A percentile compares a stretch with the other conserved stretches of the same genome.
phyloP scores from a whole-genome alignment of 2,329 filamentous ascomycete species.

The Chaetomium strumarium region DNA sequence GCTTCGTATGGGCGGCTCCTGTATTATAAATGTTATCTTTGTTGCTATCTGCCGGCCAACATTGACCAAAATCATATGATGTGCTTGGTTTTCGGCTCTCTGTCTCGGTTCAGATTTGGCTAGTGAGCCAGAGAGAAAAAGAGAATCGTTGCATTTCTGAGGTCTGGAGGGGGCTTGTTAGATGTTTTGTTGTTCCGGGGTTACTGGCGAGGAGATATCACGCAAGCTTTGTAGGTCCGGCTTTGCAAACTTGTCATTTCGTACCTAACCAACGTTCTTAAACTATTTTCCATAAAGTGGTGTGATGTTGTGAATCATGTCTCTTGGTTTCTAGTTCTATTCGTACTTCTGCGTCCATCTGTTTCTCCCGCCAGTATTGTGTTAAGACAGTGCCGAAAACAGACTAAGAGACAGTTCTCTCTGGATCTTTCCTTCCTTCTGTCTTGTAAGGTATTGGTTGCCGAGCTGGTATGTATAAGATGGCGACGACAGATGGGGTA shows the following conservation, averaged over 20 bases:
- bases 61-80: neutral
- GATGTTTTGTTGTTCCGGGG: neutral
- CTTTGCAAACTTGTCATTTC: neutral
- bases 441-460: no score
- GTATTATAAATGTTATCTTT: conserved; percentile 28
- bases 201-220: neutral
- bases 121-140: neutral
- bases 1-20: conserved; percentile 17
- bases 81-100: neutral
- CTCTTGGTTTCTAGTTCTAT: no score
- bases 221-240: neutral
- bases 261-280: neutral
- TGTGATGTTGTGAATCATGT: no score
- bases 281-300: neutral
- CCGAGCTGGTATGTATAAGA: no score
- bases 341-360: no score
- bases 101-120: neutral
- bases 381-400: no score
- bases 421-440: no score
- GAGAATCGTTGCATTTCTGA: conserved; percentile 2
- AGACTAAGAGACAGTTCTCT: no score
- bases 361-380: no score
- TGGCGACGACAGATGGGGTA: no score
- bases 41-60: neutral
- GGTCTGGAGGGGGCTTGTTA: neutral